Conservation (phyloP, 2,329 filamentous ascomycete species). For the Tolypocladium paradoxum region DNA sequence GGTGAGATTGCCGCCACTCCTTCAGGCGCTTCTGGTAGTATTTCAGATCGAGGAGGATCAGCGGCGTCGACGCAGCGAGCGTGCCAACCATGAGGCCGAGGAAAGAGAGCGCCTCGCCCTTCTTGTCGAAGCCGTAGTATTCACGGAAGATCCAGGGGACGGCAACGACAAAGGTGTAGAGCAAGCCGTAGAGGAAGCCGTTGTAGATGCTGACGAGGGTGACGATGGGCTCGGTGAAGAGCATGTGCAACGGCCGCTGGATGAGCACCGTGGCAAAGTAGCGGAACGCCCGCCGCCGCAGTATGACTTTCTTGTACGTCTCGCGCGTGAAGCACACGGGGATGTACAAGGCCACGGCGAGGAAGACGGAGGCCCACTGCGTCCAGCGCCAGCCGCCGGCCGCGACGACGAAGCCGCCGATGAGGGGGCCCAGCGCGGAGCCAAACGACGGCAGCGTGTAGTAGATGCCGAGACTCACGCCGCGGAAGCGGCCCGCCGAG, state of each 20-base stretch:
- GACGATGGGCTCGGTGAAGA: conserved; percentile 63
- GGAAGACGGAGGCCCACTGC: conserved; percentile 25
- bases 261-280: conserved; percentile 33
- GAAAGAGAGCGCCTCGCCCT: conserved; percentile 54
- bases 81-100: conserved; percentile 60
- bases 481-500: conserved; percentile 40
- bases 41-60: conserved; percentile 38
- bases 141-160: conserved; percentile 58
- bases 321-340: conserved; percentile 46
- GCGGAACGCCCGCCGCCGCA: conserved; percentile 24
- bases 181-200: conserved; percentile 47
- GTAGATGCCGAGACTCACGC: conserved; percentile 51
- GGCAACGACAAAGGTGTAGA: conserved; percentile 50
- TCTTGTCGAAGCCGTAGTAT: conserved; percentile 45
- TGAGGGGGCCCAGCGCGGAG: conserved; percentile 51
- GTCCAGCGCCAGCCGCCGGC: conserved; percentile 57
- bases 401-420: conserved; percentile 55
- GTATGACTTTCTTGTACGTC: conserved; percentile 50
- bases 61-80: conserved; percentile 30
- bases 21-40: conserved; percentile 45
- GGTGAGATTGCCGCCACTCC: conserved; percentile 27
- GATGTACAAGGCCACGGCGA: conserved; percentile 39
- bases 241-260: conserved; percentile 55
- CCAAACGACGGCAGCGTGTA: conserved; percentile 57
- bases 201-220: conserved; percentile 55